Percentiles rank a stretch among this genome's conserved stretches.
These are phyloP conservation scores for Leptosphaerulina australis DNA, from an alignment of 2,329 filamentous ascomycete species.

Conservation along the genomic window DNA sequence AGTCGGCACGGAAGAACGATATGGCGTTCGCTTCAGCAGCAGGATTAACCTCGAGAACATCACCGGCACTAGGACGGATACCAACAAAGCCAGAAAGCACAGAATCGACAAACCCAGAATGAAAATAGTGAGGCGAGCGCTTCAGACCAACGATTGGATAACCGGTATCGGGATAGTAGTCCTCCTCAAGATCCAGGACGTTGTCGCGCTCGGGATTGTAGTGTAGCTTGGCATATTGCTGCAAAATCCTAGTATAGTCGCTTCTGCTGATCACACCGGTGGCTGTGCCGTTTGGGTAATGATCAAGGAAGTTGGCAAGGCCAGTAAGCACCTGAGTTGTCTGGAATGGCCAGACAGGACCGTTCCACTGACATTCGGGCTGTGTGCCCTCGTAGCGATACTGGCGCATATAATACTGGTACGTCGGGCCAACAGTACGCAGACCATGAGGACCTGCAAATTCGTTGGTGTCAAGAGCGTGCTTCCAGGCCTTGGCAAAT, in stretches of 20 bases:
- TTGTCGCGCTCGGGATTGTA: slow-evolving; percentile 43
- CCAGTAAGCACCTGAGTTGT: slow-evolving; percentile 51
- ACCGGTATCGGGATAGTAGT: slow-evolving; percentile 53
- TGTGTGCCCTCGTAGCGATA: slow-evolving; percentile 49
- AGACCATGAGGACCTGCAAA: slow-evolving; percentile 48
- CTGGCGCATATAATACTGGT: slow-evolving; percentile 55
- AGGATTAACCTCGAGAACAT: slow-evolving; percentile 52
- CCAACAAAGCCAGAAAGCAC: slow-evolving; percentile 52
- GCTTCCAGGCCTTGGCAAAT: slow-evolving; percentile 49
- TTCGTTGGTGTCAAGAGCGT: slow-evolving; percentile 45
- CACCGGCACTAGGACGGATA: slow-evolving; percentile 49
- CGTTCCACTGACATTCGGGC: slow-evolving; percentile 55
- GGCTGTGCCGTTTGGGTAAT: slow-evolving; percentile 42
- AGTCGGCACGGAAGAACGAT: slow-evolving; percentile 51
- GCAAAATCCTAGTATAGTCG: slow-evolving; percentile 49
- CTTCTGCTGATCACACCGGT: slow-evolving; percentile 30
- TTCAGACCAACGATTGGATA: slow-evolving; percentile 51
- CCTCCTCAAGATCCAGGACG: slow-evolving; percentile 51
- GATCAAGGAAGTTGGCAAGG: slow-evolving; percentile 53
- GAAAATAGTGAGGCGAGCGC: slow-evolving; percentile 55
- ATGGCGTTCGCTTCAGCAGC: slow-evolving; percentile 42
- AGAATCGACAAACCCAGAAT: slow-evolving; percentile 53
- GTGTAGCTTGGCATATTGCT: slow-evolving; percentile 51
- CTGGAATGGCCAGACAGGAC: slow-evolving; percentile 54
- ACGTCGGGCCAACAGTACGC: slow-evolving; percentile 53